phyloP scores from a whole-genome alignment of 345 rosid genomes.

The Brassica napus region DNA sequence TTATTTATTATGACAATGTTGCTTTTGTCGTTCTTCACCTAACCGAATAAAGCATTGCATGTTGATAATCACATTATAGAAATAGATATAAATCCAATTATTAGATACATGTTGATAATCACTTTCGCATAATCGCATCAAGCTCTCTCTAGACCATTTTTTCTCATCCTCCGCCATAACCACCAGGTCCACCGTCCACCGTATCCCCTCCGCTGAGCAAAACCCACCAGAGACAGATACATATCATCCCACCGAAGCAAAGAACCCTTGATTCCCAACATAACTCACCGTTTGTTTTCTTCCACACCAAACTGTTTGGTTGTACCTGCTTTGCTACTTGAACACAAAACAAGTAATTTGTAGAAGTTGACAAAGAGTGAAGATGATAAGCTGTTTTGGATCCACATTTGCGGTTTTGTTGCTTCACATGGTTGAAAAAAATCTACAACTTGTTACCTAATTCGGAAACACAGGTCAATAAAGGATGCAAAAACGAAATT shows the following conservation, averaged over 20 bases:
- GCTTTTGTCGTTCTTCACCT: constrained; percentile 25
- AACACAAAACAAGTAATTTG: background rate
- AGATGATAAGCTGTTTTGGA: constrained; percentile 31
- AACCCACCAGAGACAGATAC: constrained; percentile 20
- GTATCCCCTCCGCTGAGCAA: constrained; percentile 13
- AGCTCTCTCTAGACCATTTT: constrained; percentile 48
- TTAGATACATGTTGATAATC: too few species aligned
- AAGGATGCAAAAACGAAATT: too few species aligned
- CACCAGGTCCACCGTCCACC: constrained; percentile 22
- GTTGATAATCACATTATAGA: background rate
- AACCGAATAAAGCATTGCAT: constrained; percentile 31
- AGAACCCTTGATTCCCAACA: constrained; percentile 12
- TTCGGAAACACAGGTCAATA: constrained; percentile 11
- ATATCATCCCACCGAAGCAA: constrained; percentile 25
- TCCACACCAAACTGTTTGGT: constrained; percentile 1
- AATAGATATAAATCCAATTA: too few species aligned
- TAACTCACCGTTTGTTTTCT: background rate
- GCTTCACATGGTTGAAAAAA: constrained; percentile 31
- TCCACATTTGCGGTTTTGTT: constrained; percentile 7
- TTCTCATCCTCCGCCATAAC: constrained; percentile 33
- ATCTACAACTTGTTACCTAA: constrained; percentile 10
- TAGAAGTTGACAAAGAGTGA: constrained; percentile 22
- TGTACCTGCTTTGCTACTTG: constrained; percentile 28
- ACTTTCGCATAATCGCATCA: constrained; percentile 7
- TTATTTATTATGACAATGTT: background rate